phyloP scores from a whole-genome alignment of 106 monocot genomes.

The Platanthera guangdongensis region DNA sequence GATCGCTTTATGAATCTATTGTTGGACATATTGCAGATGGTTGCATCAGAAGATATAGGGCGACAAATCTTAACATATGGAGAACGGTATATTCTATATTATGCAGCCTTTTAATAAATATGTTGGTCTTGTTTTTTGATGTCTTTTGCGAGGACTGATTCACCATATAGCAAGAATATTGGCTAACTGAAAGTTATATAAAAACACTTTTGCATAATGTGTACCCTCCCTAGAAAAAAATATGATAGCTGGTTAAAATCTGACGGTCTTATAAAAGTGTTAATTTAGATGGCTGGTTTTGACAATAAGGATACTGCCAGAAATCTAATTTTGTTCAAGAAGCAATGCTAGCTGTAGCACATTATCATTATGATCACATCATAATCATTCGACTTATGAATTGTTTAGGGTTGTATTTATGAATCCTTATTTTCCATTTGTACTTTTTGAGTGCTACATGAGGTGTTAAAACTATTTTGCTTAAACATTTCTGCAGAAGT shows the following conservation, averaged over 20 bases:
- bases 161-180: background rate
- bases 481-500: background rate
- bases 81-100: constrained; percentile 38
- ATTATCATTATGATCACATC: background rate
- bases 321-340: background rate
- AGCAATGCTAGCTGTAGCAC: background rate
- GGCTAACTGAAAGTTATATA: background rate
- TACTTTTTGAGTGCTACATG: background rate
- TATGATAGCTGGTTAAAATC: background rate
- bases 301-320: background rate
- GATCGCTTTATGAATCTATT: background rate
- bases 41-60: constrained; percentile 84
- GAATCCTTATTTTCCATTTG: background rate
- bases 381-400: background rate
- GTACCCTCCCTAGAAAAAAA: background rate
- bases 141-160: background rate
- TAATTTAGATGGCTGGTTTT: background rate
- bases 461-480: background rate
- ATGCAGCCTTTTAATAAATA: background rate
- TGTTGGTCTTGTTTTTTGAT: background rate
- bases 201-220: background rate
- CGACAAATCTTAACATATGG: constrained; percentile 86
- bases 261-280: background rate
- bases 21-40: constrained; percentile 35
- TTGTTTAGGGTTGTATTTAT: background rate